These are phyloP conservation scores for Aspergillus niger DNA, from an alignment of 2,329 filamentous ascomycete species.

Conservation along the genomic window DNA sequence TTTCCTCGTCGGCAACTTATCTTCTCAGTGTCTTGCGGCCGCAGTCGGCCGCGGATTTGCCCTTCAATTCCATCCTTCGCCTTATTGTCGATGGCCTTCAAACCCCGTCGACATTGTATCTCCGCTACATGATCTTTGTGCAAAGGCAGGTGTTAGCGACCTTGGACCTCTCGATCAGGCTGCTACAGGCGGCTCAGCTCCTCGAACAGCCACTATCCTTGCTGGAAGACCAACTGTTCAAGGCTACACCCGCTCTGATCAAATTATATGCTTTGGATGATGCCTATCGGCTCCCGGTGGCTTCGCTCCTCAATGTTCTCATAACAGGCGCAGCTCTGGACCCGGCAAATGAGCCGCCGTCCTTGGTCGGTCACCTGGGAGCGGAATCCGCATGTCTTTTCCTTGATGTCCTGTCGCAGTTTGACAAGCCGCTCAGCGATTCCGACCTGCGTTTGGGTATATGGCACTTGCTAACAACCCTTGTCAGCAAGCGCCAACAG, in stretches of 20 bases:
- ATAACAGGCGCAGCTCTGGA: slow-evolving; percentile 68
- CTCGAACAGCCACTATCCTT: slow-evolving; percentile 64
- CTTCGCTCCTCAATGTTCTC: slow-evolving; percentile 71
- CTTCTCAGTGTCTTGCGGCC: slow-evolving; percentile 76
- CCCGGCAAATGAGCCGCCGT: slow-evolving; percentile 75
- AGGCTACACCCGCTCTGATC: slow-evolving; percentile 73
- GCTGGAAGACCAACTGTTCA: slow-evolving; percentile 78
- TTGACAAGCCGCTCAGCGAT: slow-evolving; percentile 74
- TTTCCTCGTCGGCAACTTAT: slow-evolving; percentile 73
- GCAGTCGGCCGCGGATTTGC: slow-evolving; percentile 67
- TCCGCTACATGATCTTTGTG: slow-evolving; percentile 57
- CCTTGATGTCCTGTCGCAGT: slow-evolving; percentile 71
- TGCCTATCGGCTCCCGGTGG: slow-evolving; percentile 64
- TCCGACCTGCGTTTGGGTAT: slow-evolving; percentile 65
- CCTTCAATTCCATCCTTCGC: slow-evolving; percentile 74
- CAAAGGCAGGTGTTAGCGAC: slow-evolving; percentile 65
- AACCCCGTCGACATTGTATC: slow-evolving; percentile 64
- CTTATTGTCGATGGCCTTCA: slow-evolving; percentile 66
- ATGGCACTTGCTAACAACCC: slow-evolving; percentile 83
- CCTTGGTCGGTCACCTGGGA: slow-evolving; percentile 86
- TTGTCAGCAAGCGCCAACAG: slow-evolving; percentile 87
- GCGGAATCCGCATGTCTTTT: slow-evolving; percentile 82
- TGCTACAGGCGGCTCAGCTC: slow-evolving; percentile 70
- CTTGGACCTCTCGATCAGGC: slow-evolving; percentile 65
- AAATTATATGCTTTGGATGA: slow-evolving; percentile 73